Percentiles rank a stretch among this genome's conserved stretches.
phyloP scores from a whole-genome alignment of 208 protist genomes.

The Leishmania martiniquensis region DNA sequence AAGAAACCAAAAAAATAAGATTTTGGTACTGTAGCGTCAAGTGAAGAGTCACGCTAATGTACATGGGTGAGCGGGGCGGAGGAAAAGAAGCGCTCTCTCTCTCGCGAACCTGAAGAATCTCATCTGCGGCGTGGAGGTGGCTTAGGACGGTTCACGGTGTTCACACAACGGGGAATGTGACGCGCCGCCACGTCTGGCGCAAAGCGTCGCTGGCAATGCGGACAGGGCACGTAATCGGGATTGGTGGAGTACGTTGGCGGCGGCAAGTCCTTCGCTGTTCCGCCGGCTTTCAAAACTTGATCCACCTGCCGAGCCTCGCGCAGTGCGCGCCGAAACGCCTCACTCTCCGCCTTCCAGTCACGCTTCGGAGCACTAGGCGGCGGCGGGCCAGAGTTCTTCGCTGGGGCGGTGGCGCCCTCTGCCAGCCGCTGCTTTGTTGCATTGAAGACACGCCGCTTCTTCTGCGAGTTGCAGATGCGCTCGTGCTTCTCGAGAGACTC shows the following conservation, averaged over 20 bases:
- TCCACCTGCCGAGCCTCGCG: slow-evolving; percentile 79
- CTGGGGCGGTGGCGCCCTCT: slow-evolving; percentile 22
- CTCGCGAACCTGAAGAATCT: background rate
- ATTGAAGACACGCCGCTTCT: slow-evolving; percentile 81
- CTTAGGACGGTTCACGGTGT: slow-evolving; percentile 82
- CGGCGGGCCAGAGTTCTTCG: background rate
- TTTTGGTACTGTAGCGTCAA: background rate
- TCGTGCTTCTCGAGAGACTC: slow-evolving; percentile 76
- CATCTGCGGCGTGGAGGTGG: slow-evolving; percentile 71
- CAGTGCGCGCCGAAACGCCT: slow-evolving; percentile 78
- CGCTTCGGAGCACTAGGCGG: slow-evolving; percentile 44
- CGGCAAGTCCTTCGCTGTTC: slow-evolving; percentile 72
- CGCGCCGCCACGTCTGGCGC: slow-evolving; percentile 76
- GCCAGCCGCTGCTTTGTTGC: slow-evolving; percentile 56
- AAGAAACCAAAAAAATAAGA: background rate
- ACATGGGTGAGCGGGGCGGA: slow-evolving; percentile 1
- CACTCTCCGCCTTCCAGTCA: slow-evolving; percentile 86
- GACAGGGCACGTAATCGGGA: slow-evolving; percentile 84
- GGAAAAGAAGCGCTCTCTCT: background rate
- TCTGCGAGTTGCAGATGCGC: slow-evolving; percentile 58
- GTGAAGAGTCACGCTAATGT: background rate
- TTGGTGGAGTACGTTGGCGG: slow-evolving; percentile 89
- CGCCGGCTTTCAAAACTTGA: slow-evolving; percentile 76
- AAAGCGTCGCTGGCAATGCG: slow-evolving; percentile 89
- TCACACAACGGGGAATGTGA: slow-evolving; percentile 89